Evolutionary conservation across 352 stramenopile genomes (phyloP), one percentile per base, ranked within the genome.

Genomic region (Pythium coloratum): DNA sequence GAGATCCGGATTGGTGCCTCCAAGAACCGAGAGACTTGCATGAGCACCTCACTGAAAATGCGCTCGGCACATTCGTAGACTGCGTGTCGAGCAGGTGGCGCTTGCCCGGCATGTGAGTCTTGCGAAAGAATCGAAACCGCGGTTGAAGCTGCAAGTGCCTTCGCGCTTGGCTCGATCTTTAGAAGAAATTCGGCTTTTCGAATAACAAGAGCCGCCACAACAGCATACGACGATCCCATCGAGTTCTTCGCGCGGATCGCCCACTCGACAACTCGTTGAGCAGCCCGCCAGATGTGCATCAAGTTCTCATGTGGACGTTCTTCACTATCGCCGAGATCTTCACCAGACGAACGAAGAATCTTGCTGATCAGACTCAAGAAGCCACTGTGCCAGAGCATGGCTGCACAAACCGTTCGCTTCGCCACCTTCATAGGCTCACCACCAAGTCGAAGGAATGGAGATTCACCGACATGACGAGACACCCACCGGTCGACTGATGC

Each of bases 371-470:
- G 80, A 30, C 50, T 74, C 53, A 91, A 67, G 55, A 90, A 91
- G 13, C 89, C 89, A 24, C 76, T 94, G 71, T 97, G 89, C 88
- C 89, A 95, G 54, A 97, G 84, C 88, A 97, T 96, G 2, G 88
- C 84, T 50, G 88, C 89, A 60, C 86, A 93, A 54, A 95, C 83
- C 0, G 85, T 94, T 57, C 89, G 76, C 34, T 89, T 82, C 49
- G 89, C 89, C n/a, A 88, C 76, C 55, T 95, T 95, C 88, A 97
- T 96, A 8, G 88, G 76, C 54, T 94, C 84, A 8, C 89, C 88
- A 56, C 86, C 86, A 14, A 94, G 60, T 40, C 88, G 80, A 42
- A 91, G 65, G 66, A 96, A 92, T 8, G 86, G 86, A 1, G 88
- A 96, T 63, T 96, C 88, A 0, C 88, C 88, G 38, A 94, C 88